phyloP scores from a whole-genome alignment of 768 basidiomycete genomes.

The Mycena crocata region DNA sequence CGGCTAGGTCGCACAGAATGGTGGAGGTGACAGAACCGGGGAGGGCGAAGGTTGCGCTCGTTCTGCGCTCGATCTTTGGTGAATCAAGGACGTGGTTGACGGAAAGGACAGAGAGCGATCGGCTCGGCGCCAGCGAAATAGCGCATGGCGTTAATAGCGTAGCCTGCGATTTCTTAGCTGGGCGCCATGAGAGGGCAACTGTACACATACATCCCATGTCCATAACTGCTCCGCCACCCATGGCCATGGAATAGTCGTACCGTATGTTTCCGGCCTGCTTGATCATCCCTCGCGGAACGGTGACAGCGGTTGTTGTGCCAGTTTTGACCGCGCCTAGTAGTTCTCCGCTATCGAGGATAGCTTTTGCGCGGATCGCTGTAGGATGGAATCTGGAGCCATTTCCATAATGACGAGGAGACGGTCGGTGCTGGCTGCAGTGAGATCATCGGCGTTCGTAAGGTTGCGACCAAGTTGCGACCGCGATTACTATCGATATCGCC shows the following conservation, averaged over 20 bases:
- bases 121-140: constrained; percentile 60
- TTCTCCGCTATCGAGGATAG: constrained; percentile 67
- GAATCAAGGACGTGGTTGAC: constrained; percentile 43
- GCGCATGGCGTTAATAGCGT: constrained; percentile 59
- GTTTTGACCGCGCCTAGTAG: constrained; percentile 64
- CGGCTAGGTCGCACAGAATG: constrained; percentile 48
- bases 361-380: constrained; percentile 63
- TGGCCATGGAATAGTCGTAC: constrained; percentile 58
- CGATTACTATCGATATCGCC: too few species aligned
- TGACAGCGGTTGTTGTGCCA: constrained; percentile 53
- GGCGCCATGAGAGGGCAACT: background rate
- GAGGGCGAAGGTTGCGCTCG: constrained; percentile 44
- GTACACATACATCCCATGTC: constrained; percentile 69
- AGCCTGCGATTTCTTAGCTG: constrained; percentile 47
- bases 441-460: too few species aligned
- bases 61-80: constrained; percentile 46
- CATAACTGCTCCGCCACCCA: constrained; percentile 75
- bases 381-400: constrained; percentile 70
- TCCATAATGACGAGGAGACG: too few species aligned
- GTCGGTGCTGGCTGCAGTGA: too few species aligned
- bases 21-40: constrained; percentile 48
- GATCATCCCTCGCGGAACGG: constrained; percentile 48
- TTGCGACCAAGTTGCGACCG: too few species aligned
- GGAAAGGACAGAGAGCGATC: constrained; percentile 53
- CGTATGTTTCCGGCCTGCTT: constrained; percentile 60